Base-by-base conservation (phyloP, 192 early-diverging fungal genomes). In the Rhizoclosmatium sp. region DNA sequence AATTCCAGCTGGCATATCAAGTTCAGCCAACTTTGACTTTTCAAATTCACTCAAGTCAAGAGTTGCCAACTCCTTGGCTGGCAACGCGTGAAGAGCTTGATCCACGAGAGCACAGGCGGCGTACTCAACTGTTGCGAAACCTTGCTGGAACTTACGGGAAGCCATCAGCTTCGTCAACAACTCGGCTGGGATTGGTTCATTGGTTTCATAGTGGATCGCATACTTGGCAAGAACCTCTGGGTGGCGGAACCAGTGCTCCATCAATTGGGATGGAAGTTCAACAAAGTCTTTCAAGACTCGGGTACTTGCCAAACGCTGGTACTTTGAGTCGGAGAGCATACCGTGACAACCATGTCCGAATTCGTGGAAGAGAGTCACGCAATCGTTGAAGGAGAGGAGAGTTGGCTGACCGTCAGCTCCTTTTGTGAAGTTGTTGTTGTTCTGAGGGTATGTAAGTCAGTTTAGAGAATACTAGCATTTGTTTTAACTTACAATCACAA, bases 191-290 rank as follows among this genome's bases (percentile, higher is more conserved):
- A 93, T 67, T 14, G 89, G 87, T 31, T 85, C 84, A 4, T 85
- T 84, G 0, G 91, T 93, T 64, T 87, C 83, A 82, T 91, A 84
- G 62, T 94, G 88, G 23, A 86, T 88, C 0, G 93, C 92, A 80
- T 95, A 92, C 1, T 91, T 83, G 42, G 88, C 77, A 1, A 94
- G 83, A 4, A 93, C 93, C 19, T 88, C 80, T 1, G 93, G 93
- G 19, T 93, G 91, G 4, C 86, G 85, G 2, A 94, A 88, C 80
- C 95, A 95, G 47, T 92, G 91, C 80, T 96, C 94, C 93, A 95
- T 94, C 59, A 96, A 81, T 64, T 95, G 93, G 4, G 94, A 95
- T 1, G 95, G 95, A 64, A 96, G 79, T 79, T 96, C 95, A 0
- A 95, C 94, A 89, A 96, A 95, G 82, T 96, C 95, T 39, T 21